phyloP scores from a whole-genome alignment of 2,329 filamentous ascomycete species.

The Cladophialophora yegresii region DNA sequence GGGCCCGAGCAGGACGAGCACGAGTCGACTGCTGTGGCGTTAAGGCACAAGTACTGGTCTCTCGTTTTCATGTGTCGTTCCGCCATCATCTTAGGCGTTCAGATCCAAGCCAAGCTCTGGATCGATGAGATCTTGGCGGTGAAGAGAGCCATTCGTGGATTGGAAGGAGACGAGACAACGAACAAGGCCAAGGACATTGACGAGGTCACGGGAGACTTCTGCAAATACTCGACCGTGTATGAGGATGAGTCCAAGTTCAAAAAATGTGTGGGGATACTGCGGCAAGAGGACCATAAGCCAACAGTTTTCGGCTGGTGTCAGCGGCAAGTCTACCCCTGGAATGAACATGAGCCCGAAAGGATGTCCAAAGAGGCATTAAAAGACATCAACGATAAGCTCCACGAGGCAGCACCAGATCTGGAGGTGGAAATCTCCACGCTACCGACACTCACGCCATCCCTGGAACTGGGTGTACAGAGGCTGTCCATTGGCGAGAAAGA shows the following conservation, averaged over 20 bases:
- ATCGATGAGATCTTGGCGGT: conserved; percentile 23
- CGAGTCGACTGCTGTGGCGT: conserved; percentile 41
- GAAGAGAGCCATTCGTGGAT: conserved; percentile 1
- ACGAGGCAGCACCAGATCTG: conserved; percentile 69
- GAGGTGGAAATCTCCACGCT: conserved; percentile 75
- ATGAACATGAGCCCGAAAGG: conserved; percentile 61
- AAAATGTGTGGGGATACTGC: conserved; percentile 8
- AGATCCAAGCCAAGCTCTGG: conserved; percentile 26
- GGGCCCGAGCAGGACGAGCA: conserved; percentile 41
- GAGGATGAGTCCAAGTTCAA: conserved; percentile 16
- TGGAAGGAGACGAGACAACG: conserved; percentile 2
- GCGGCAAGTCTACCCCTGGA: conserved; percentile 66
- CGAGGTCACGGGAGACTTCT: conserved; percentile 44
- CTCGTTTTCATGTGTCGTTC: conserved; percentile 26
- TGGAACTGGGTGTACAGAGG: conserved; percentile 17
- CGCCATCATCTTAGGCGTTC: conserved; percentile 24
- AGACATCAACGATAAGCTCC: conserved; percentile 70
- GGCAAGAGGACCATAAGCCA: conserved; percentile 10
- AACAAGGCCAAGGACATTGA: conserved; percentile 8
- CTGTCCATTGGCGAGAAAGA: conserved; percentile 1
- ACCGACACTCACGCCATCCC: conserved; percentile 63
- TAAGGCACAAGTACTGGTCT: conserved; percentile 26
- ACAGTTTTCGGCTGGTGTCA: conserved; percentile 43
- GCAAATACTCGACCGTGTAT: conserved; percentile 45
- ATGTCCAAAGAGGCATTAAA: conserved; percentile 58